A percentile compares a stretch with the other conserved stretches of the same genome.
These are phyloP conservation scores for Plenodomus tracheiphilus DNA, from an alignment of 2,329 filamentous ascomycete genomes.

Conservation along the genomic window DNA sequence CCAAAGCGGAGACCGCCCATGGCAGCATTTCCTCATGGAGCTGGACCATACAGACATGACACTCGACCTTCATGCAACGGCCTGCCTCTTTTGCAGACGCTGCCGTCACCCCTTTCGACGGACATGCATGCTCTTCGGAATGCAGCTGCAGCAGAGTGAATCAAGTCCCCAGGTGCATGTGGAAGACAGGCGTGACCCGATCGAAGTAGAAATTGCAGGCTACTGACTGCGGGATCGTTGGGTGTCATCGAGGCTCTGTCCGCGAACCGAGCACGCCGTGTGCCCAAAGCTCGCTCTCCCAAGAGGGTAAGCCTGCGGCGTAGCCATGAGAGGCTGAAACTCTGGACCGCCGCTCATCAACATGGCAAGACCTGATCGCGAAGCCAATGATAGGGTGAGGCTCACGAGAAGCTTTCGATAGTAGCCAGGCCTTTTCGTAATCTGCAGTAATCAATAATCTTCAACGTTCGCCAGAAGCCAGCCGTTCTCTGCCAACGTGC, in stretches of 20 bases:
- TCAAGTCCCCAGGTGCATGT: not conserved
- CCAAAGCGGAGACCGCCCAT: constrained; percentile 5
- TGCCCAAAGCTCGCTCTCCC: constrained; percentile 10
- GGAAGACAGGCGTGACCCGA: not conserved
- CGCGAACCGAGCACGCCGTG: constrained; percentile 27
- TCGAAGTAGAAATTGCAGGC: constrained; percentile 13
- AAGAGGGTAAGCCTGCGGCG: constrained; percentile 21
- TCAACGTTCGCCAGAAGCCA: constrained; percentile 6
- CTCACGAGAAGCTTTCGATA: constrained; percentile 3
- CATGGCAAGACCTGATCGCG: constrained; percentile 13
- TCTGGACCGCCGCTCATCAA: constrained; percentile 17
- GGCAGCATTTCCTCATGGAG: constrained; percentile 4
- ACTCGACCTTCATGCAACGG: constrained; percentile 9
- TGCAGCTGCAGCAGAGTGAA: not conserved
- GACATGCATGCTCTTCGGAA: not conserved
- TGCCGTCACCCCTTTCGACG: not conserved
- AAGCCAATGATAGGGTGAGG: constrained; percentile 17
- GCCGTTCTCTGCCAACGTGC: constrained; percentile 4
- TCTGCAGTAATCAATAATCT: constrained; percentile 10
- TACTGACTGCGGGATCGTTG: constrained; percentile 25
- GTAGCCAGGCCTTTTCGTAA: constrained; percentile 16
- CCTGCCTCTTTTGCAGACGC: constrained; percentile 1
- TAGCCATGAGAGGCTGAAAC: constrained; percentile 30
- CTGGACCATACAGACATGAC: constrained; percentile 3
- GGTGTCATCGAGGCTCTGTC: constrained; percentile 23